phyloP scores from a whole-genome alignment of 257 asterid species.

The Gynochthodes officinalis region DNA sequence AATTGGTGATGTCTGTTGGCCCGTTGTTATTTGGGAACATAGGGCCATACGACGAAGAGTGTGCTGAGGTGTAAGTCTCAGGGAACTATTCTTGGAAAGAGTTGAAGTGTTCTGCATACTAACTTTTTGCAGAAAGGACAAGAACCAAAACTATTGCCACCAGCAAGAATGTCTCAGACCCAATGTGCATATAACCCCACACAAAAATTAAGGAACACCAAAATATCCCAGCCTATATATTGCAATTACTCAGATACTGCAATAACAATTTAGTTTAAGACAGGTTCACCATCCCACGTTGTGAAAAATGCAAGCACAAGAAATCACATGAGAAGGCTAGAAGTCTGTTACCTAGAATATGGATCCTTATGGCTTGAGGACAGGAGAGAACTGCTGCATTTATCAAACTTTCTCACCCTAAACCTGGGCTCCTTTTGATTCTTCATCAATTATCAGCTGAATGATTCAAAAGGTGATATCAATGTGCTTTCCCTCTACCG shows the following conservation, averaged over 20 bases:
- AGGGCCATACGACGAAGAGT: conserved; percentile 90
- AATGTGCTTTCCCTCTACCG: background rate
- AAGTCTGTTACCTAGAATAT: background rate
- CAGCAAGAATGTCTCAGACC: conserved; percentile 20
- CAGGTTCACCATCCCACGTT: background rate
- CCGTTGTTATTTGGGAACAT: conserved; percentile 73
- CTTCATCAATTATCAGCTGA: background rate
- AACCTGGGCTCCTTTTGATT: background rate
- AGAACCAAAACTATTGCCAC: conserved; percentile 31
- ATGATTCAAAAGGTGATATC: background rate
- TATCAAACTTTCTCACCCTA: background rate
- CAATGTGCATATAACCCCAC: conserved; percentile 25
- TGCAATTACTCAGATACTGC: background rate
- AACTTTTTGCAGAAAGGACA: conserved; percentile 18
- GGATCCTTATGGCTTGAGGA: background rate
- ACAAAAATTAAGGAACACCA: conserved; percentile 27
- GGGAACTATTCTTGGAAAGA: conserved; percentile 68
- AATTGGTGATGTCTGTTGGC: conserved; percentile 84
- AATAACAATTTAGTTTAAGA: background rate
- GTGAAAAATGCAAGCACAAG: background rate
- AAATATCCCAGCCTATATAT: conserved; percentile 37
- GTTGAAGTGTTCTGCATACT: conserved; percentile 72
- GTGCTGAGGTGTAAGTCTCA: conserved; percentile 68
- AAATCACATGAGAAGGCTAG: background rate
- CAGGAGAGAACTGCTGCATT: background rate